Base-by-base conservation (phyloP, 208 protist species). In the Angomonas desouzai region DNA sequence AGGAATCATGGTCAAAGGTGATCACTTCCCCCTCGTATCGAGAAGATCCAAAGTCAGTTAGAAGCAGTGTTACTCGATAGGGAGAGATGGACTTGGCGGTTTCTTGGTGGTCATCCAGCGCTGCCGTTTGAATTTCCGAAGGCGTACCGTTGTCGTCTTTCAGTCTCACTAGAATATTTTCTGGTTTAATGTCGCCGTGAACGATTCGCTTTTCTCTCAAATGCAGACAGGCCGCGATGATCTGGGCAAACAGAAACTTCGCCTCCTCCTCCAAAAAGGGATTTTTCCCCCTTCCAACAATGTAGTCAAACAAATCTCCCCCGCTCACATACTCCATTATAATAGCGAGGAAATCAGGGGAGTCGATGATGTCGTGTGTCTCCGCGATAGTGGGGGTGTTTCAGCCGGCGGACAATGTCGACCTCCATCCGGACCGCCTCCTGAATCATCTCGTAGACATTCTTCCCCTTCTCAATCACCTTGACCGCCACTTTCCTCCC, bases 291-390 rank as follows among this genome's bases (percentile, higher is more conserved):
- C 80, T 62, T 16, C 77, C 84, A 3, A 86, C 76, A 43, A 93
- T 67, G 72, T 91, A 91, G 55, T 92, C 87, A 47, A 93, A 92
- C 11, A 90, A 47, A 60, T 92, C 86, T 25, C 85, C 85, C 23
- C 85, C 82, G 1, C 68, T 61, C 22, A 89, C 73, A 40, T 85
- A 77, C 77, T 96, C 91, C 79, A 94, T 83, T 34, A 96, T 75
- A 6, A 96, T 74, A 34, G 73, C 85, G 4, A 93, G 55, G 16
- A 47, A 65, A 29, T 64, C 66, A 0, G 20, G 40, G 0, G 74
- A 64, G 48, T 91, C 76, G 29, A 89, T 87, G 9, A 77, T 81
- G 20, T 89, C 83, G 29, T 73, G 38, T n/a, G 90, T 71, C 16
- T 61, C 62, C 20, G 91, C 80, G 22, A 96, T 79, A n/a, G 60